phyloP scores from a whole-genome alignment of 2,329 filamentous ascomycete genomes.

The Pyrenophora seminiperda region DNA sequence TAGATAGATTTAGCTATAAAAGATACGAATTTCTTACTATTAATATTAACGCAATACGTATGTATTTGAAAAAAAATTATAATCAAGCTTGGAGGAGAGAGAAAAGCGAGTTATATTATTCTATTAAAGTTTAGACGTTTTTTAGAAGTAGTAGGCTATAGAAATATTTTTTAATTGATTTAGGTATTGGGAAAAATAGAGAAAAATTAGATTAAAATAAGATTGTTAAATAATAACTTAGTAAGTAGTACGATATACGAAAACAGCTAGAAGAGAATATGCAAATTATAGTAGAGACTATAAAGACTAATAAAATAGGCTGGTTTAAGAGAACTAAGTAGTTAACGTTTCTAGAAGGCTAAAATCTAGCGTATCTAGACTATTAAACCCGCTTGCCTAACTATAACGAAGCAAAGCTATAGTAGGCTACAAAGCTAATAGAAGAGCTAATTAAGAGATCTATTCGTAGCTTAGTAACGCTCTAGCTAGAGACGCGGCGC shows the following conservation, averaged over 20 bases:
- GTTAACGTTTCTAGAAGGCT: background rate
- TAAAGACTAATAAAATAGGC: conserved; percentile 11
- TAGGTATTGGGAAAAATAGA: background rate
- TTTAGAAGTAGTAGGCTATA: background rate
- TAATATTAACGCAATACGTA: background rate
- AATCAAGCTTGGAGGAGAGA: background rate
- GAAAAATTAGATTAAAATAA: background rate
- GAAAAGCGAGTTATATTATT: background rate
- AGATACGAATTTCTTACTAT: background rate
- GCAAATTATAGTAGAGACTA: conserved; percentile 6
- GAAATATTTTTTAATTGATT: background rate
- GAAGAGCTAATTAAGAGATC: conserved; percentile 6
- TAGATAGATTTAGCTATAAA: background rate
- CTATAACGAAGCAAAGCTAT: background rate
- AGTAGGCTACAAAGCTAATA: background rate
- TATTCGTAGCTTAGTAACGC: conserved; percentile 4
- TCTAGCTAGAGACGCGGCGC: conserved; percentile 4
- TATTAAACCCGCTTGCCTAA: background rate
- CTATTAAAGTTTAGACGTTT: background rate
- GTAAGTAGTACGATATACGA: background rate
- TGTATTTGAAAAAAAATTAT: background rate
- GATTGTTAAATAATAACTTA: background rate
- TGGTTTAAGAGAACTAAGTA: too few relatives aligned
- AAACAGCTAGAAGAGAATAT: background rate
- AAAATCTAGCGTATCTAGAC: conserved; percentile 3